A percentile compares a stretch with the other conserved stretches of the same genome.
Conservation (phyloP, 257 asterid species). For the Striga asiatica region DNA sequence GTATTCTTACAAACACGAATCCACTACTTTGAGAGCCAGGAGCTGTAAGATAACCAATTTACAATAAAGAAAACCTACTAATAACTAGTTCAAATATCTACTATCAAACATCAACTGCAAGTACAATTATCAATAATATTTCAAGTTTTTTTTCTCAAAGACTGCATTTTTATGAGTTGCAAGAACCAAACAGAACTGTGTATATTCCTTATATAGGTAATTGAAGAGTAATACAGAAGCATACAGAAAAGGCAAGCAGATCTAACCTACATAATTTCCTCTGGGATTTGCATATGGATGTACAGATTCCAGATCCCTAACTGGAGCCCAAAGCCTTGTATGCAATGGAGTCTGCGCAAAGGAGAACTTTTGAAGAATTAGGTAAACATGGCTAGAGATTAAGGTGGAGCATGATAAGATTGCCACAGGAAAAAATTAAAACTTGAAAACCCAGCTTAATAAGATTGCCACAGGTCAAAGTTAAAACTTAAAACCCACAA, state of each 20-base stretch:
- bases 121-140: background rate
- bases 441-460: background rate
- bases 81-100: too few relatives aligned
- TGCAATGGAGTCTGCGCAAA: constrained; percentile 46
- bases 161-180: background rate
- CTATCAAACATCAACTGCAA: constrained; percentile 5
- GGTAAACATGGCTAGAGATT: too few relatives aligned
- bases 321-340: constrained; percentile 84
- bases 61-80: background rate
- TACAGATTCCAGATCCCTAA: constrained; percentile 60
- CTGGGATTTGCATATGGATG: constrained; percentile 78
- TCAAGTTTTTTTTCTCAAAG: background rate
- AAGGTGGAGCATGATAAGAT: too few relatives aligned
- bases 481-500: too few relatives aligned
- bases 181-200: background rate
- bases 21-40: constrained; percentile 51
- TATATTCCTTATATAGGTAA: too few relatives aligned
- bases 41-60: constrained; percentile 36
- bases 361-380: background rate
- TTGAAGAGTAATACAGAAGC: constrained; percentile 1
- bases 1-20: constrained; percentile 71
- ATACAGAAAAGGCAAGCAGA: constrained; percentile 29
- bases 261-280: constrained; percentile 77
- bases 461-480: too few relatives aligned
- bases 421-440: too few relatives aligned